phyloP scores from a whole-genome alignment of 306 rosid species.

The Glycine latifolia region DNA sequence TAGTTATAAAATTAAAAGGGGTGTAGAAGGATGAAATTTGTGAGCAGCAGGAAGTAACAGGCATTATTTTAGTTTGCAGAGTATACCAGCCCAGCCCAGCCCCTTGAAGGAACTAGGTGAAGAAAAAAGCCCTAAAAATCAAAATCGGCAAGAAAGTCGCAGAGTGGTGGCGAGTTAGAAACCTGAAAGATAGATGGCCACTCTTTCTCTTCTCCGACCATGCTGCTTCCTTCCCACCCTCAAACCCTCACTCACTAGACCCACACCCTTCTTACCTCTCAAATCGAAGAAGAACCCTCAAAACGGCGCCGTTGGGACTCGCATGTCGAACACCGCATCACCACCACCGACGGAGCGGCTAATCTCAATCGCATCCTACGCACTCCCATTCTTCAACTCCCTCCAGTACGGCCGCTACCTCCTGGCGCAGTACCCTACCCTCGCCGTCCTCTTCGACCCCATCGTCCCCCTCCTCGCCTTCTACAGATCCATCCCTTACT shows the following conservation, averaged over 20 bases:
- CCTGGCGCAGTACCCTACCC: slow-evolving; percentile 61
- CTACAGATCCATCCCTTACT: slow-evolving; percentile 82
- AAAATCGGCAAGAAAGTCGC: too few relatives aligned
- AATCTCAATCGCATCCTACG: slow-evolving; percentile 80
- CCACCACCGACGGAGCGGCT: slow-evolving; percentile 74
- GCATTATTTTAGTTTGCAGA: too few relatives aligned
- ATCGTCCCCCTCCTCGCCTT: slow-evolving; percentile 70
- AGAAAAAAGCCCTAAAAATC: slow-evolving; percentile 24
- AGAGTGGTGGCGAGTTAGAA: not conserved
- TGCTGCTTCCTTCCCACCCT: not conserved
- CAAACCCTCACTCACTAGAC: not conserved
- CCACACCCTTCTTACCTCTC: not conserved
- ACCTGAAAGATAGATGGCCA: slow-evolving; percentile 38
- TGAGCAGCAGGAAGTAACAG: too few relatives aligned
- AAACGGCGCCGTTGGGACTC: slow-evolving; percentile 41
- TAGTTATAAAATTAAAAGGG: too few relatives aligned
- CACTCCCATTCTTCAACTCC: slow-evolving; percentile 92
- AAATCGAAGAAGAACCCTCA: slow-evolving; percentile 12
- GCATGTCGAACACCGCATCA: slow-evolving; percentile 55
- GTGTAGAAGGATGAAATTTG: too few relatives aligned
- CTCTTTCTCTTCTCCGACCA: slow-evolving; percentile 39
- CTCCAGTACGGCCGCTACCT: slow-evolving; percentile 83
- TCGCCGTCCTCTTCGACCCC: slow-evolving; percentile 75
- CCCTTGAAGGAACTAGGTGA: too few relatives aligned
- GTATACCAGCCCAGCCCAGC: too few relatives aligned